These are phyloP conservation scores for Primulina eburnea DNA, from an alignment of 257 asterid genomes.

Conservation along the genomic window DNA sequence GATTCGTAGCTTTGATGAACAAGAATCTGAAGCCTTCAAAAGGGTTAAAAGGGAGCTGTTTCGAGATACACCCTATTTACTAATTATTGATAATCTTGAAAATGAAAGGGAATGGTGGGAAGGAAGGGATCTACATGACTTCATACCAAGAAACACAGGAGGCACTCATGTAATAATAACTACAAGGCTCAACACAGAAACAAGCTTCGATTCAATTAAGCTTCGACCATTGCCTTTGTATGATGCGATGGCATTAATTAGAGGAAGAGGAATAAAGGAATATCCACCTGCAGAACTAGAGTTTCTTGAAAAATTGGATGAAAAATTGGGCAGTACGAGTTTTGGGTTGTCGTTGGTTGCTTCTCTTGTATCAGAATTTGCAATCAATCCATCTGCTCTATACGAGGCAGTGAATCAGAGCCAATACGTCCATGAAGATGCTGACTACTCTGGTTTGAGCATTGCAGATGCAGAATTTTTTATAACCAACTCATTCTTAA, in stretches of 20 bases:
- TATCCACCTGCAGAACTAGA: constrained; percentile 53
- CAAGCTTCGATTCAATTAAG: constrained; percentile 63
- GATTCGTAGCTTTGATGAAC: constrained; percentile 76
- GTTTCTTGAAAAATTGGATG: constrained; percentile 54
- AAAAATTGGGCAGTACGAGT: constrained; percentile 61
- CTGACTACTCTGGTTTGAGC: constrained; percentile 32
- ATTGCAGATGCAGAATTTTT: constrained; percentile 53
- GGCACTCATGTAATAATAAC: constrained; percentile 85
- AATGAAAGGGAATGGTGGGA: constrained; percentile 96
- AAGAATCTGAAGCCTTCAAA: constrained; percentile 78
- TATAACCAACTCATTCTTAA: constrained; percentile 51
- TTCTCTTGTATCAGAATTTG: constrained; percentile 63
- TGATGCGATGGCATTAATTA: constrained; percentile 57
- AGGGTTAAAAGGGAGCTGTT: constrained; percentile 78
- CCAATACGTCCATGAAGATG: constrained; percentile 38
- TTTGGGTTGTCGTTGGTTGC: constrained; percentile 67
- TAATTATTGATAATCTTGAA: constrained; percentile 74
- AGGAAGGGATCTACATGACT: constrained; percentile 75
- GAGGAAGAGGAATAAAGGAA: constrained; percentile 64
- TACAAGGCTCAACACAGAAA: constrained; percentile 52
- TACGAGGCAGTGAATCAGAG: constrained; percentile 60
- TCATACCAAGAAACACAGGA: constrained; percentile 76
- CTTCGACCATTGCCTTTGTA: constrained; percentile 55
- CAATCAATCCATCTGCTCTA: constrained; percentile 54
- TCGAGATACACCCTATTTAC: constrained; percentile 78